Base-by-base conservation (phyloP, 2,329 filamentous ascomycete species). In the Aspergillus bombycis region DNA sequence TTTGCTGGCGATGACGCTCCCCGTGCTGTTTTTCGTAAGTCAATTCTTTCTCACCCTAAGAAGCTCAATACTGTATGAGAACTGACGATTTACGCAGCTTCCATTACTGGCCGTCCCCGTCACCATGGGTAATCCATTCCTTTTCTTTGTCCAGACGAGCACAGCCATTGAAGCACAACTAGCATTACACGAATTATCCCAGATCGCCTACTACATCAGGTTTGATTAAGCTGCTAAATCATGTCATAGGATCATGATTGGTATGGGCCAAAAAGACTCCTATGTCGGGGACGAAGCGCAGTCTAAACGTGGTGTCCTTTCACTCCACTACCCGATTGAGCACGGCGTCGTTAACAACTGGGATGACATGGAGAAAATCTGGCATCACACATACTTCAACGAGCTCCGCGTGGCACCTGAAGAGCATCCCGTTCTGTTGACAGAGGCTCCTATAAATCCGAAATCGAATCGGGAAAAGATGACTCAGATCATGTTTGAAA, bases 381-480 rank as follows among this genome's bases (percentile, higher is more conserved):
- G 95, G 95, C 95, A 99, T 85, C 95, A 99, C 92, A 98, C 95
- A 81, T 99, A 98, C 89, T 99, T 98, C 92, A 99, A 99, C 87
- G 95, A 99, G 89, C 89, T 99, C 80, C 94, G 95, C 94, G 95
- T 99, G 72, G 95, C 95, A 77, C 95, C 95, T 77, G 95, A 99
- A 89, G 95, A 99, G 91, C 95, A 99, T 90, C 95, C 95, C 77
- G 94, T 98, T 81, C 90, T 99, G 80, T 89, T 99, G 83, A 99
- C 95, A 76, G 95, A 99, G 88, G 95, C 95, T 77, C 95, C 95
- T 75, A 98, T 99, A 91, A 99, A 99, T 90, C 95, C 95, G 83
- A 98, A 98, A 90, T 96, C 92, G 87, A 99, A 99, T 89, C 92
- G 95, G 90, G 95, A 99, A 89, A 99, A 99, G 93, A 99, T 99